These are phyloP conservation scores for Selenicereus undatus DNA, from an alignment of 148 eudicot species.

Conservation along the genomic window DNA sequence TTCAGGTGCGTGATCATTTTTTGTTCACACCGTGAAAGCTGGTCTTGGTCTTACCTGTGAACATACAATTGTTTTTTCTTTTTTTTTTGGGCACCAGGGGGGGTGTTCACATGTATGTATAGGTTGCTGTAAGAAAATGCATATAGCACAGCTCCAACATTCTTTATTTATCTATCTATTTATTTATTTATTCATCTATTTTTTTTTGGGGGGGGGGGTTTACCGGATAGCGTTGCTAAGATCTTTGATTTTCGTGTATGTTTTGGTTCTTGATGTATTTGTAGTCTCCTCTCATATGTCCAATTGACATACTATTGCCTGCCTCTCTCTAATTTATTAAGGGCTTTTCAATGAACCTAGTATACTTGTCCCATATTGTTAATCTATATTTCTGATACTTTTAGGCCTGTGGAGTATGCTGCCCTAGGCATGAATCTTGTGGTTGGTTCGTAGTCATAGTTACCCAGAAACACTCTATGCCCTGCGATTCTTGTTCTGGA, in stretches of 20 bases:
- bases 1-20: slow-evolving; percentile 55
- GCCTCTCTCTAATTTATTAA: neutral
- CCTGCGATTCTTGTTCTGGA: too few relatives aligned
- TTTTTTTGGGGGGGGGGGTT: neutral
- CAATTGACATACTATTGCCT: neutral
- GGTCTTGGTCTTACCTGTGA: neutral
- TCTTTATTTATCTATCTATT: too few relatives aligned
- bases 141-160: neutral
- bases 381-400: neutral
- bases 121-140: too few relatives aligned
- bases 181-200: too few relatives aligned
- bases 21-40: neutral
- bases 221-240: neutral
- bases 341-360: too few relatives aligned
- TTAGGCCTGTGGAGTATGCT: neutral
- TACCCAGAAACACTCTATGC: too few relatives aligned
- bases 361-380: neutral
- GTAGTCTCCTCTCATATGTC: neutral
- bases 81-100: too few relatives aligned
- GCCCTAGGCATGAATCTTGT: too few relatives aligned
- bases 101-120: too few relatives aligned
- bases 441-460: too few relatives aligned
- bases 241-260: neutral
- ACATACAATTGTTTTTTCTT: neutral
- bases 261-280: neutral